Evolutionary conservation across 1,139 yeast species (phyloP), one percentile per base, ranked within the genome.

Genomic region (Wickerhamomyces sp.): DNA sequence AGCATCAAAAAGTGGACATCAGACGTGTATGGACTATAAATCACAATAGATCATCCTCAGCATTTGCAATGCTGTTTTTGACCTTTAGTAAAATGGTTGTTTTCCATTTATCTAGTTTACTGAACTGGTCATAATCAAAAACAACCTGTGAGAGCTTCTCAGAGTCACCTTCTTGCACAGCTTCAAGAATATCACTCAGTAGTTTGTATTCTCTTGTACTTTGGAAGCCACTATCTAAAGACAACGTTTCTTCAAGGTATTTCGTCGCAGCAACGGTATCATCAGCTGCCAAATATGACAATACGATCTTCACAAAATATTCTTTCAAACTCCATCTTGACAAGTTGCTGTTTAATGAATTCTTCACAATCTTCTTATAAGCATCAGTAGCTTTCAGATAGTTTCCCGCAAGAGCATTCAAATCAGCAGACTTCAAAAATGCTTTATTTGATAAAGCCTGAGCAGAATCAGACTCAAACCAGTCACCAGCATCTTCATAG

Each of bases 401-500:
- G 46, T 86, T 75, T 13, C 81, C 89, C 40, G 74, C 71, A 42
- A 81, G 64, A n/a, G 96, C 96, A 40, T 81, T 73, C 54, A 92
- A 70, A 57, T 92, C 97, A 1, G 97, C 98, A 51, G 92, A 86
- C 62, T 88, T 88, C 53, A 90, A 68, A 52, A 75, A 86, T 20
- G 95, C 89, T 65, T 92, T 92, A 64, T 81, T 89, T 25, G 96
- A 79, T 44, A 92, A 55, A 8, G 97, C 95, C 49, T 83, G 85
- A 1, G 98, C 97, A 45, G 88, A 92, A 64, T 92, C 98, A 46
- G 94, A 89, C 44, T 79, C 77, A 59, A 85, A 89, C 87, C 96
- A 92, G 57, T 94, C 97, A 31, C 96, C 97, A 5, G 98, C 97
- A 54, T 84, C 86, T 58, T 89, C 95, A 60, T 85, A 92, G 22